Conservation (phyloP, 331 rosid genomes). For the Rhamnella rubrinervis region DNA sequence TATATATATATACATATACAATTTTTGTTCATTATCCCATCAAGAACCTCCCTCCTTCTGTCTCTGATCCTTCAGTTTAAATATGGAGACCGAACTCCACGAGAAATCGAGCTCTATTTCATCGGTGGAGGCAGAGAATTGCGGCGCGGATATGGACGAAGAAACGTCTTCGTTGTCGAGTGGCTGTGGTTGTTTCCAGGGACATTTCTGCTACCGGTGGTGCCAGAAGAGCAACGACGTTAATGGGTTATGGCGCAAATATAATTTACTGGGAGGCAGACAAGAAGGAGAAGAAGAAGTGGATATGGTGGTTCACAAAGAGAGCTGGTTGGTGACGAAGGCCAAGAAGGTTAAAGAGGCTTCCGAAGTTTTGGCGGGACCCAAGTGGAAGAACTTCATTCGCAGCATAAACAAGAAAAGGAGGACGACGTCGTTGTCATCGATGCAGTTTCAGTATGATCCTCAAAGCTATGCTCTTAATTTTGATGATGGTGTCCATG, state of each 20-base stretch:
- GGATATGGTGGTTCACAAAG: background rate
- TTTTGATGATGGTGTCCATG: conserved; percentile 41
- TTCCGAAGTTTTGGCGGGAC: conserved; percentile 30
- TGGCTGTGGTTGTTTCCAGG: conserved; percentile 33
- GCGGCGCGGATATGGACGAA: background rate
- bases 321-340: conserved; percentile 29
- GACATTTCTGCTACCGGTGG: background rate
- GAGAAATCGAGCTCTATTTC: too few species aligned
- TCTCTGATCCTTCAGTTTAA: too few species aligned
- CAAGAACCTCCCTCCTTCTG: too few species aligned
- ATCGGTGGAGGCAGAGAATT: too few species aligned
- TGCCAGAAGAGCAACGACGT: background rate
- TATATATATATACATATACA: too few species aligned
- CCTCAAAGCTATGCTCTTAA: conserved; percentile 52
- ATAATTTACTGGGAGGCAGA: conserved; percentile 16
- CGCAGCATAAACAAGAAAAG: conserved; percentile 24
- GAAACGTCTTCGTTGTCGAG: background rate
- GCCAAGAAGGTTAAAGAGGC: conserved; percentile 34
- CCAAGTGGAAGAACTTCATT: conserved; percentile 47
- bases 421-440: background rate
- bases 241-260: background rate
- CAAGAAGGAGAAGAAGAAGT: conserved; percentile 6
- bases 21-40: too few species aligned
- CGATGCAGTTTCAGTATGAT: conserved; percentile 39
- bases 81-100: too few species aligned